Conservation (phyloP, 192 early-diverging fungal genomes). For the Coemansia sp. region DNA sequence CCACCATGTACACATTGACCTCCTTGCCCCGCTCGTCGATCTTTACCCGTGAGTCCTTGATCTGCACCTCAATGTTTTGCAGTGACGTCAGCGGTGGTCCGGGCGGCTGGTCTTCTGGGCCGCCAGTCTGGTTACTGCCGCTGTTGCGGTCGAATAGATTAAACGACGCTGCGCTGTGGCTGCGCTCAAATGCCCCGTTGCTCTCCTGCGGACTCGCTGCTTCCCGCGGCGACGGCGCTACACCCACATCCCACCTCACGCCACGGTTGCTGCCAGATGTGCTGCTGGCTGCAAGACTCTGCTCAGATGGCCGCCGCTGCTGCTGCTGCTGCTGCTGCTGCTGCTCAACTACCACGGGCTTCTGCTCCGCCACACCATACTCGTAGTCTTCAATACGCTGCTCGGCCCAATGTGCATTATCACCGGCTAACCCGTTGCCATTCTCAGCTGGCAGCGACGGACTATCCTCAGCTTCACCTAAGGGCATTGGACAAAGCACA, state of each 20-base stretch:
- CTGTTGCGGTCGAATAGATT: slow-evolving; percentile 5
- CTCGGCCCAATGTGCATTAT: slow-evolving; percentile 12
- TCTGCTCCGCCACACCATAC: slow-evolving; percentile 9
- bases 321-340: slow-evolving; percentile 5
- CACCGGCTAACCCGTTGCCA: slow-evolving; percentile 1
- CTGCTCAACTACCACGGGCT: neutral
- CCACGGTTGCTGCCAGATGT: too few relatives aligned
- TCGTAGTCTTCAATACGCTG: slow-evolving; percentile 32
- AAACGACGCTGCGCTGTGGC: neutral
- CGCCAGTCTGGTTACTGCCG: slow-evolving; percentile 2
- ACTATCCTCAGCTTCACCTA: neutral
- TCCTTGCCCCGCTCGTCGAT: slow-evolving; percentile 79
- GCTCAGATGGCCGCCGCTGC: slow-evolving; percentile 10
- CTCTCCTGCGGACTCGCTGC: neutral
- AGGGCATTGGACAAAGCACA: slow-evolving; percentile 41
- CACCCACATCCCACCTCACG: slow-evolving; percentile 17
- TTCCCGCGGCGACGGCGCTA: too few relatives aligned
- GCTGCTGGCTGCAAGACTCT: slow-evolving; percentile 1
- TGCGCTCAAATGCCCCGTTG: neutral
- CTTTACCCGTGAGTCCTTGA: slow-evolving; percentile 60
- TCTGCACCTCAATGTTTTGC: slow-evolving; percentile 52
- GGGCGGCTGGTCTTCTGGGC: neutral
- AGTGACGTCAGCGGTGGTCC: slow-evolving; percentile 44
- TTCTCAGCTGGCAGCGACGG: neutral
- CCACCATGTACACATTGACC: slow-evolving; percentile 56